phyloP scores from a whole-genome alignment of 805 yeast genomes.

The Candida manassasensis region DNA sequence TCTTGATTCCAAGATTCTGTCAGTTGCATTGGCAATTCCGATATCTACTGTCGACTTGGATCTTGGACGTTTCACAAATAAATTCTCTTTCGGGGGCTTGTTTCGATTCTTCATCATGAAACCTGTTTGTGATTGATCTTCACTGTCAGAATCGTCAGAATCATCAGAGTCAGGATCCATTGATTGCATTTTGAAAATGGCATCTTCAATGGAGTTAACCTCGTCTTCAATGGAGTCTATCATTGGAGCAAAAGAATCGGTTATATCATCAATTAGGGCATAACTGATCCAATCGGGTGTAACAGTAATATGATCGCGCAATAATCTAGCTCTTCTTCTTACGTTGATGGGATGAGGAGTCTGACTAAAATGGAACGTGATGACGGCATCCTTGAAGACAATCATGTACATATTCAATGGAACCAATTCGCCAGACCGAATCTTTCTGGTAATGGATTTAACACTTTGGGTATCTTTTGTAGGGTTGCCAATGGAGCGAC shows the following conservation, averaged over 20 bases:
- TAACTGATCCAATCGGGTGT: slow-evolving; percentile 96
- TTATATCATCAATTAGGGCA: slow-evolving; percentile 92
- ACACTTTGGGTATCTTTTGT: slow-evolving; percentile 16
- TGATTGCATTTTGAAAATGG: slow-evolving; percentile 82
- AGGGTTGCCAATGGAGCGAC: slow-evolving; percentile 7
- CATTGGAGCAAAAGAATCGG: slow-evolving; percentile 97
- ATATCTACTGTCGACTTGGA: slow-evolving; percentile 36
- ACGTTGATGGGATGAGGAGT: slow-evolving; percentile 97
- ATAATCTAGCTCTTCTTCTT: slow-evolving; percentile 82
- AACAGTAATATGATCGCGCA: slow-evolving; percentile 83
- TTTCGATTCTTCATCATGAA: neutral
- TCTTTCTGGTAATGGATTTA: slow-evolving; percentile 26
- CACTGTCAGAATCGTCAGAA: slow-evolving; percentile 27
- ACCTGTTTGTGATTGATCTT: slow-evolving; percentile 7
- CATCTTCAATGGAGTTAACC: slow-evolving; percentile 91
- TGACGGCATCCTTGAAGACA: slow-evolving; percentile 85
- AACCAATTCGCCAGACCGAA: slow-evolving; percentile 57
- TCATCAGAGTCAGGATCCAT: slow-evolving; percentile 46
- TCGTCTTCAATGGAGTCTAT: slow-evolving; percentile 92
- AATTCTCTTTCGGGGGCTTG: slow-evolving; percentile 12
- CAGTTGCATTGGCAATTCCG: neutral
- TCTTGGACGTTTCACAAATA: slow-evolving; percentile 31
- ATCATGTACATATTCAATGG: slow-evolving; percentile 91
- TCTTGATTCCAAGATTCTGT: slow-evolving; percentile 6
- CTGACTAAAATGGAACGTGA: slow-evolving; percentile 90